These are phyloP conservation scores for Coemansia sp. DNA, from an alignment of 192 early-diverging fungal species.

Conservation along the genomic window DNA sequence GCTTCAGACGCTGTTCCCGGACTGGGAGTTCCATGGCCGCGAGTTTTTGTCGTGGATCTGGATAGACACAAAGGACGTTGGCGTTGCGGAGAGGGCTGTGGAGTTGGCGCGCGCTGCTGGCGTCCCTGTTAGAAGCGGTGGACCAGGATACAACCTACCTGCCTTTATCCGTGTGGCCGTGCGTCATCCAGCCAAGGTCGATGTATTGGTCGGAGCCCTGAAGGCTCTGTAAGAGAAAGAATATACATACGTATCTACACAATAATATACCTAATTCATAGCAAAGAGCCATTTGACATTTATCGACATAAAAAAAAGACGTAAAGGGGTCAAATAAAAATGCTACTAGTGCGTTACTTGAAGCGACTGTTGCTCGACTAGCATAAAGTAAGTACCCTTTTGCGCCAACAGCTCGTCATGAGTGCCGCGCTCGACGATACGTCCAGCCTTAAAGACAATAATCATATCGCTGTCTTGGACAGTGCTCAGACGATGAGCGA, in stretches of 20 bases:
- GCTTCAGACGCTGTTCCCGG: slow-evolving; percentile 37
- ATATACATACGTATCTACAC: not conserved
- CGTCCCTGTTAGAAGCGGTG: slow-evolving; percentile 82
- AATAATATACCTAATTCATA: not conserved
- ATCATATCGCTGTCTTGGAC: slow-evolving; percentile 74
- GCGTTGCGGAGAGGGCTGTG: slow-evolving; percentile 66
- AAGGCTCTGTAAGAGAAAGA: slow-evolving; percentile 30
- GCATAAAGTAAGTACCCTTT: slow-evolving; percentile 60
- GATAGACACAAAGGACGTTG: slow-evolving; percentile 70
- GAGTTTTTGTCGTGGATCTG: slow-evolving; percentile 86
- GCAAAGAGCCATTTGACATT: not conserved
- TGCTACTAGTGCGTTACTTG: slow-evolving; percentile 52
- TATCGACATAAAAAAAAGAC: not conserved
- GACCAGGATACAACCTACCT: slow-evolving; percentile 73
- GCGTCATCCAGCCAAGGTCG: slow-evolving; percentile 69
- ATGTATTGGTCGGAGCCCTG: slow-evolving; percentile 75
- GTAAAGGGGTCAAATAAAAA: not conserved
- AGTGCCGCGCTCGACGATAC: slow-evolving; percentile 63
- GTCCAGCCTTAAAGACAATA: slow-evolving; percentile 72
- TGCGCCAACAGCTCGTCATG: slow-evolving; percentile 61
- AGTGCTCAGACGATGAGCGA: slow-evolving; percentile 76
- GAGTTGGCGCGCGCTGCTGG: slow-evolving; percentile 71
- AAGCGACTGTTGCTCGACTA: slow-evolving; percentile 75
- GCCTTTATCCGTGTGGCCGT: slow-evolving; percentile 80
- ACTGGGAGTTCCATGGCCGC: slow-evolving; percentile 74